Conservation (phyloP, 257 asterid genomes). For the Misopates orontium region DNA sequence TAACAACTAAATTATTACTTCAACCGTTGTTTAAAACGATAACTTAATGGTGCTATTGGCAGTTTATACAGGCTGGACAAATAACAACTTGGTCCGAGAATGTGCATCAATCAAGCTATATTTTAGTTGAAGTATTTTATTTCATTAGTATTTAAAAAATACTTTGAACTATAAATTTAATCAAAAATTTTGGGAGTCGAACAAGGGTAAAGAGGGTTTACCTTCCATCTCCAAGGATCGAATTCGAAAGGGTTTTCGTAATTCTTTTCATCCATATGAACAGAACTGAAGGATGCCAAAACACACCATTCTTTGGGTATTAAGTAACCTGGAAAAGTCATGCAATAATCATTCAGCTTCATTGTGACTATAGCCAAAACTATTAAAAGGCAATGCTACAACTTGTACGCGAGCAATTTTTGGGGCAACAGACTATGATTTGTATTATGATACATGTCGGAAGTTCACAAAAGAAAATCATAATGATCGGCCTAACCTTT, state of each 20-base stretch:
- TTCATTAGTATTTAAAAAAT: too few species aligned
- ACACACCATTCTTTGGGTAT: slow-evolving; percentile 97
- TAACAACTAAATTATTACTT: too few species aligned
- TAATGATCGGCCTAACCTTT: slow-evolving; percentile 81
- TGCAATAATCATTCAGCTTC: too few species aligned
- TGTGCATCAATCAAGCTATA: too few species aligned
- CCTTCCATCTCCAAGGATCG: slow-evolving; percentile 98
- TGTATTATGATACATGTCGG: not conserved
- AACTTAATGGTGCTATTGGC: not conserved
- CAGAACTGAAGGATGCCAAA: slow-evolving; percentile 77
- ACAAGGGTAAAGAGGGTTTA: slow-evolving; percentile 7
- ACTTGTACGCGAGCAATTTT: not conserved
- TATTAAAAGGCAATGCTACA: too few species aligned
- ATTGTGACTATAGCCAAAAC: too few species aligned
- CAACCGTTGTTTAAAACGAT: too few species aligned
- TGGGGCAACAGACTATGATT: not conserved
- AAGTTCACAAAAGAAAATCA: not conserved
- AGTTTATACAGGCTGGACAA: slow-evolving; percentile 5
- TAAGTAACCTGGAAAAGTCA: slow-evolving; percentile 70
- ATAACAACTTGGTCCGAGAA: slow-evolving; percentile 9
- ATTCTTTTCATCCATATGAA: slow-evolving; percentile 80
- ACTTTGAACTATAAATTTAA: too few species aligned
- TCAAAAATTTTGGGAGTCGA: too few species aligned
- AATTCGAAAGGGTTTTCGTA: slow-evolving; percentile 79
- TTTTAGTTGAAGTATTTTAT: too few species aligned